Base-by-base conservation (phyloP, 2,329 filamentous ascomycete genomes). In the Neurospora crassa region DNA sequence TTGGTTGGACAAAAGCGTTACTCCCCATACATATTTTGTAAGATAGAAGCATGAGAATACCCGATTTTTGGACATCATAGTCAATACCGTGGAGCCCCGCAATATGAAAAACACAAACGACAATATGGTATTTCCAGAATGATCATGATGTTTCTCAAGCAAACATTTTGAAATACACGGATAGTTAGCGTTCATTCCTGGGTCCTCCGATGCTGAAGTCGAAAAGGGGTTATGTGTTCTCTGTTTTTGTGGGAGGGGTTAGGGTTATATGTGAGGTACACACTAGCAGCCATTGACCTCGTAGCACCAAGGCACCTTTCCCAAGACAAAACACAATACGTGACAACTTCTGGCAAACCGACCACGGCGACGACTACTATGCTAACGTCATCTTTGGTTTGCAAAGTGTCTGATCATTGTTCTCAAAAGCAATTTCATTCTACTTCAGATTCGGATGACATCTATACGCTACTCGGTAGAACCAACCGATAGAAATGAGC, bases 201-300 rank as follows among this genome's bases (percentile, higher is more conserved):
- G 5, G n/a, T 12, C 43, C 1, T 20, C 43, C 43, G n/a, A 20
- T 53, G 20, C 45, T 53, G 45, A 34, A 16, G 47, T 24, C 18
- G 24, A 18, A 63, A 63, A 34, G 53, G 53, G 53, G 53, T 29
- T 18, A 16, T 63, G 24, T n/a, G 14, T 63, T 16, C 18, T 63
- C 7, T 18, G 16, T 29, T 29, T 34, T 8, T 4, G 12, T 10
- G 12, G 6, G 6, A 7, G 69, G 73, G 72, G 72, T 73, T 72
- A 71, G 72, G 72, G 72, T 73, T 73, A n/a, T 68, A n/a, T 3
- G 16, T 16, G 53, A 6, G 20, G 11, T 10, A 34, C 18, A 14
- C 53, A 63, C 53, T 34, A 63, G 53, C 14, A 63, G 24, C 14
- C 53, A 63, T 63, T 63, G 53, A 63, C 53, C 24, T 63, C 53